Base-by-base conservation (phyloP, 2,329 filamentous ascomycete species). In the Xylaria arbuscula region DNA sequence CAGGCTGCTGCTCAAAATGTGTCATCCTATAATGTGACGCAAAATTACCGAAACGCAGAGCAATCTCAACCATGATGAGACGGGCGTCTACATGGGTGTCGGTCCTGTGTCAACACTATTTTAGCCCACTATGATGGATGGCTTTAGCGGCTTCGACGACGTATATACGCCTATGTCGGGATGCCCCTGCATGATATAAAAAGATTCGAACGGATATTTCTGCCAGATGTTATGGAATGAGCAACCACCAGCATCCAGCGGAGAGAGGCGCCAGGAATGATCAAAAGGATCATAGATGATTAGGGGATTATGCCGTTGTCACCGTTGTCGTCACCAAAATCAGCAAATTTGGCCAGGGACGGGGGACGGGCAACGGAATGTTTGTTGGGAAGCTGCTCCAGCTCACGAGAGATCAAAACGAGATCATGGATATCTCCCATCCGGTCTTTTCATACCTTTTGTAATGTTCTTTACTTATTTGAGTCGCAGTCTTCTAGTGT, bases 1-100 rank as follows among this genome's bases (percentile, higher is more conserved):
- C 88, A 50, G 92, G 93, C 73, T 97, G 94, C 87, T 97, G 94
- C 83, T 85, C 88, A 76, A 93, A 92, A 82, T 97, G 94, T 82
- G 87, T 93, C 79, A 87, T 97, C 79, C 97, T 97, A 94, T 96
- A 89, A 62, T 47, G 62, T 53, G 62, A 36, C 68, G 47, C 56
- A 5, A 59, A 64, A 54, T 42, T 66, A 62, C 34, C 28, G 53
- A 57, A 60, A 67, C 53, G 40, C 57, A 55, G 69, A 64, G 68
- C 50, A 51, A 66, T 57, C 62, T 69, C 62, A 62, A 56, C 68
- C 47, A 70, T 61, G 54, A 68, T 61, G 64, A 70, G 59, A 67
- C 66, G 60, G 62, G 69, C 57, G 70, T 66, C 69, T 71, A 64
- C 50, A 69, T 69, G 54, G 69, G 68, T 60, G 66, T 68, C 56